Evolutionary conservation across 345 rosid species (phyloP), one percentile per base, ranked within the genome.

Genomic region (Hirschfeldia incana): DNA sequence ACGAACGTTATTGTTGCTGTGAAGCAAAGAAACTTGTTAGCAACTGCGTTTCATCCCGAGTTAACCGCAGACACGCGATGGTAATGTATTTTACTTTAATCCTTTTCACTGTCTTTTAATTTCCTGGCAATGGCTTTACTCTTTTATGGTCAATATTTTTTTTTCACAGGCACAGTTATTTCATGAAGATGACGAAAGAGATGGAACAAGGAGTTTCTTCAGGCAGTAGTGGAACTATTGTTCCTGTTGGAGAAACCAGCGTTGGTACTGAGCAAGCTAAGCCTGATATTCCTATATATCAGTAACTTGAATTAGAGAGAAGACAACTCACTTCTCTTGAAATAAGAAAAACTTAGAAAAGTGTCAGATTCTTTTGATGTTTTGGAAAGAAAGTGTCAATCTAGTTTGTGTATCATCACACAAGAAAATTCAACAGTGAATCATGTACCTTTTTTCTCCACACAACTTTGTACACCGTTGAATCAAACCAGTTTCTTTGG

Each of bases 11-110:
- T 90, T 28, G 98, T 95, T 67, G 99, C 98, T 13, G 80, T 93
- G 73, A 93, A 80, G 87, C 97, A 95, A 81, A 85, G 89, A 78
- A 95, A 90, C 82, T 69, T 95, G 85, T 85, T 95, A 8, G 96
- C 87, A 7, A 95, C 99, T 66, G 99, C 97, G 17, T 95, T 95
- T 83, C 99, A 95, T 83, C 98, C 99, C 1, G 99, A 95, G 84
- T 85, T 95, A 80, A 93, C 99, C 3, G 92, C 91, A 42, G 98
- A 95, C 78, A 88, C 91, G 28, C 90, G 98, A 83, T 95, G 99
- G 99, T 93, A 89, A 29, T 29, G 3, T 29, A 29, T 29, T 30
- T 29, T 16, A 8, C 10, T 59, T 53, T 58, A 0, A 65, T 68
- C 30, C 0, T 9, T 15, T 69, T 5, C 10, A 32, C 26, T 16